A percentile compares a stretch with the other conserved stretches of the same genome.
phyloP scores from a whole-genome alignment of 2,329 filamentous ascomycete species.

The Blastomyces emzantsi region DNA sequence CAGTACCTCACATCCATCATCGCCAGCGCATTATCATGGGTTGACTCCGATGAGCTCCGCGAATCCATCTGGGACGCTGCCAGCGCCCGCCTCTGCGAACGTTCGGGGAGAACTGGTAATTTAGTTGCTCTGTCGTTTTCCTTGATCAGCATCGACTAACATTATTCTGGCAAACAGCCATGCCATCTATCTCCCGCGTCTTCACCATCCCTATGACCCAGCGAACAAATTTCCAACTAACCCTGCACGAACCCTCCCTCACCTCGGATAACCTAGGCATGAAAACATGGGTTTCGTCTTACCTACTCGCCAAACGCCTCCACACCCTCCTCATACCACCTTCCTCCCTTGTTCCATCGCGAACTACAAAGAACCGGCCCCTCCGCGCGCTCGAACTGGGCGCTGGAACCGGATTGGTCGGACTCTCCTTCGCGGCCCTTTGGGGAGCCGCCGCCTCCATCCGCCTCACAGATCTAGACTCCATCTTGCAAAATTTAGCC shows the following conservation, averaged over 20 bases:
- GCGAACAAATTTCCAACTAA: conserved; percentile 50
- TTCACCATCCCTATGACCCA: conserved; percentile 48
- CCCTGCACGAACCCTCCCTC: conserved; percentile 75
- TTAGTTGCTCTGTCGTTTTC: conserved; percentile 15
- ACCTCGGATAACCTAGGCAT: conserved; percentile 81
- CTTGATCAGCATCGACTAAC: conserved; percentile 6
- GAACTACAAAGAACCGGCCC: conserved; percentile 18
- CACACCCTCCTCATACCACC: conserved; percentile 32
- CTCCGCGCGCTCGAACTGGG: conserved; percentile 64
- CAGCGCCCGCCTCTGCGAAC: conserved; percentile 69
- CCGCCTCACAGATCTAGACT: conserved; percentile 70
- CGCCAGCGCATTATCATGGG: conserved; percentile 38
- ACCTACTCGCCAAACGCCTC: conserved; percentile 69
- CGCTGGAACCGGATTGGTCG: conserved; percentile 83
- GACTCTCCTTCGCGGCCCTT: conserved; percentile 69
- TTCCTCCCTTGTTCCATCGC: conserved; percentile 25
- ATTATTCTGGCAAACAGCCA: conserved; percentile 37
- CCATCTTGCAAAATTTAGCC: conserved; percentile 74
- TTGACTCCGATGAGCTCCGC: conserved; percentile 36
- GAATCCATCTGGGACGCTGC: conserved; percentile 61
- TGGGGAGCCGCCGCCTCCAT: conserved; percentile 51
- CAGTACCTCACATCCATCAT: conserved; percentile 41
- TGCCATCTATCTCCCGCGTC: conserved; percentile 53
- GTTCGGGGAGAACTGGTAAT: conserved; percentile 66
- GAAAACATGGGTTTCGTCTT: conserved; percentile 94